phyloP scores from a whole-genome alignment of 768 basidiomycete species.

The Rhizopogon rudus region DNA sequence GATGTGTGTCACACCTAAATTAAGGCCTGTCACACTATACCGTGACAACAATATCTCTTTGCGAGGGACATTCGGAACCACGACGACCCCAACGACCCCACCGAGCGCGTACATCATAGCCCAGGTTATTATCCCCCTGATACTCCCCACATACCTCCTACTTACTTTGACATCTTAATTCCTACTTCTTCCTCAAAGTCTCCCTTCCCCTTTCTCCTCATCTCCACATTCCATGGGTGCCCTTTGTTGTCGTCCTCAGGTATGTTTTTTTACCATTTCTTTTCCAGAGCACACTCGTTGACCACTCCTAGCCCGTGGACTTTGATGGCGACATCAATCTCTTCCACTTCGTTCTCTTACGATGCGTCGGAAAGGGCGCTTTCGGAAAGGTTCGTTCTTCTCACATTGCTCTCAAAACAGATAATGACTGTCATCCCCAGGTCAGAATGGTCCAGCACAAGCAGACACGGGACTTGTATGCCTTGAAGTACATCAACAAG shows the following conservation, averaged over 20 bases:
- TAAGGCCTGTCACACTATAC: neutral
- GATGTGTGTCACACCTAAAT: neutral
- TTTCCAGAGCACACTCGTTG: neutral
- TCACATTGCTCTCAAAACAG: slow-evolving; percentile 9
- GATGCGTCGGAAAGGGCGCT: slow-evolving; percentile 98
- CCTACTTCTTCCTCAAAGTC: neutral
- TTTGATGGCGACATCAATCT: slow-evolving; percentile 95
- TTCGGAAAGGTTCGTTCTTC: slow-evolving; percentile 81
- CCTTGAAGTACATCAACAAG: slow-evolving; percentile 99
- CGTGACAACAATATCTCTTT: slow-evolving; percentile 1
- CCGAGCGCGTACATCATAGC: neutral
- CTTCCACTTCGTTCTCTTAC: slow-evolving; percentile 91
- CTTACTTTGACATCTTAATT: neutral
- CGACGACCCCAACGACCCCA: neutral
- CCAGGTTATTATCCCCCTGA: neutral
- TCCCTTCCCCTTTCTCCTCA: slow-evolving; percentile 6
- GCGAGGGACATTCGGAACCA: neutral
- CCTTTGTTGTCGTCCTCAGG: slow-evolving; percentile 80
- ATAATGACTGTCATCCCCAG: slow-evolving; percentile 35
- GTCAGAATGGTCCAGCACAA: slow-evolving; percentile 99
- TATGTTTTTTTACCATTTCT: slow-evolving; percentile 24
- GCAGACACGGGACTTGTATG: slow-evolving; percentile 93
- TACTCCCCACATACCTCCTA: neutral
- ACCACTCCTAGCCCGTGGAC: slow-evolving; percentile 69
- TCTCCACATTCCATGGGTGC: slow-evolving; percentile 51